Conservation (phyloP, 345 rosid genomes). For the Heritiera fomes region DNA sequence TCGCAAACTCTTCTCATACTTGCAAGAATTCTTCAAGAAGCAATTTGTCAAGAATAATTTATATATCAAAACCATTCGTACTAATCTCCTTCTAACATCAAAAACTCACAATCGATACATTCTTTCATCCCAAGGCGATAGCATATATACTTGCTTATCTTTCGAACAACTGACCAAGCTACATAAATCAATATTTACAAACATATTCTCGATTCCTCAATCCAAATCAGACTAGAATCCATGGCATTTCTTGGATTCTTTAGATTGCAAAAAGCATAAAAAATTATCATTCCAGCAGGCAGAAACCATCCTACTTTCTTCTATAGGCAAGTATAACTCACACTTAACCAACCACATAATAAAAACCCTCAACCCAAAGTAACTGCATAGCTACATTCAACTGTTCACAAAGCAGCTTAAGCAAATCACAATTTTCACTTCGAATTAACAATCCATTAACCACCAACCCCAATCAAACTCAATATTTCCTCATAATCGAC, state of each 20-base stretch:
- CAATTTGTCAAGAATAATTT: neutral
- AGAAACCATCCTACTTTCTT: neutral
- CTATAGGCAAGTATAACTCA: neutral
- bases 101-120: neutral
- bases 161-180: neutral
- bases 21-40: too few relatives aligned
- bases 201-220: neutral
- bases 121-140: neutral
- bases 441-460: neutral
- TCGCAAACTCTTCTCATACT: too few relatives aligned
- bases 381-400: slow-evolving; percentile 2
- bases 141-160: neutral
- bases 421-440: neutral
- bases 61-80: neutral
- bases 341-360: neutral
- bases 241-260: neutral
- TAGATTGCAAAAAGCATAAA: neutral
- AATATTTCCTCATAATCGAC: neutral
- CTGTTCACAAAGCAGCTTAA: neutral
- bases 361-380: neutral
- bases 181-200: neutral
- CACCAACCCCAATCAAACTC: neutral
- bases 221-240: neutral
- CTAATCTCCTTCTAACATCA: neutral
- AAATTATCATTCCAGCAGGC: too few relatives aligned